Evolutionary conservation across 805 yeast genomes (phyloP), one percentile per base, ranked within the genome.

Genomic region (Saccharomycopsis sp.): DNA sequence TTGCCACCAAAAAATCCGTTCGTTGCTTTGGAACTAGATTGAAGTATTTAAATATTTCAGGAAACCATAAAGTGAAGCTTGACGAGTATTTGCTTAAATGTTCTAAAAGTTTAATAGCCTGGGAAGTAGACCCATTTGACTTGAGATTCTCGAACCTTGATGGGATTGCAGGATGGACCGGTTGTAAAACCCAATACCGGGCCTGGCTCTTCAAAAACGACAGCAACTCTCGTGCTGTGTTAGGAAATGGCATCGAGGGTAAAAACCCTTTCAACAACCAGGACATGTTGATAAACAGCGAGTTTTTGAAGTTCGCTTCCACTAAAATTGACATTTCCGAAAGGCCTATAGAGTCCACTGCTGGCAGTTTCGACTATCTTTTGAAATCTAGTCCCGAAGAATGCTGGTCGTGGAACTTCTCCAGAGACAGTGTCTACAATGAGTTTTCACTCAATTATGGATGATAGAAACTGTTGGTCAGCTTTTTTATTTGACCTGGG

Each of bases 231-330:
- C 3, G 16, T 7, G 5, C 4, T 18, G 20, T 18, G 16, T 14
- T 53, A 4, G 41, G 23, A n/a, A n/a, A 20, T 50, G 59, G 15
- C 34, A 53, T 12, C 18, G 24, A 24, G 47, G 56, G 57, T 52
- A 57, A 23, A 53, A 16, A 8, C 21, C 48, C 41, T 16, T 23
- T 14, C 21, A 24, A 50, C 5, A 55, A 55, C 12, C n/a, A 18
- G 12, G 16, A 2, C 24, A 20, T 20, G 24, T 14, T 53, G 5
- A 53, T 57, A 41, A 54, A 51, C 44, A 54, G 54, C 24, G 57
- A 51, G 34, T 54, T 54, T 34, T n/a, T 57, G 14, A 54, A 57
- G 48, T 54, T 50, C 48, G 60, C 57, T 21, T 54, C 37, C 24
- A 57, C 55, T 34, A 57, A 57, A 37, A 54, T 57, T 24, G 52